phyloP scores from a whole-genome alignment of 2,329 filamentous ascomycete genomes.

The Tolypocladium paradoxum region DNA sequence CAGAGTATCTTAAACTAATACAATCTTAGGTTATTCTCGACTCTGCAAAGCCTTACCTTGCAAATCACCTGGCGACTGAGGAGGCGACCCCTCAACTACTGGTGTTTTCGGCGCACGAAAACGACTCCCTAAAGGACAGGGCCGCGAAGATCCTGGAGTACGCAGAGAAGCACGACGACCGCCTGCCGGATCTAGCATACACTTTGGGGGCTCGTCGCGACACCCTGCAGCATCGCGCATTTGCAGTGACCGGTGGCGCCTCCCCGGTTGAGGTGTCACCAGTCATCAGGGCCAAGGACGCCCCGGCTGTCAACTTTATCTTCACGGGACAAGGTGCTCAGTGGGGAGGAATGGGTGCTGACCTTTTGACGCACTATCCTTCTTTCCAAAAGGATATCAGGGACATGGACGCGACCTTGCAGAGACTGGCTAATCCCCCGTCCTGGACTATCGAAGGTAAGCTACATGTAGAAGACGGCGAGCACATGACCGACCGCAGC shows the following conservation, averaged over 20 bases:
- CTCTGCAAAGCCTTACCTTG: not conserved
- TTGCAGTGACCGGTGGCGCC: not conserved
- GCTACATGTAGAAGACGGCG: not conserved
- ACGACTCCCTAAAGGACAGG: not conserved
- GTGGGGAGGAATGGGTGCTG: conserved; percentile 29
- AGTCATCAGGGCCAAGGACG: conserved; percentile 11
- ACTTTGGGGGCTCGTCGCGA: not conserved
- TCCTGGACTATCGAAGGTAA: conserved; percentile 13
- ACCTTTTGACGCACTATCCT: conserved; percentile 12
- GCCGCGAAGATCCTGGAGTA: not conserved
- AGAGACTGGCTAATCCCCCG: conserved; percentile 11
- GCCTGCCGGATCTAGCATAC: not conserved
- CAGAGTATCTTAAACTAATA: not conserved
- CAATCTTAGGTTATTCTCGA: conserved; percentile 3
- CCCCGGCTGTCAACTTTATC: conserved; percentile 11
- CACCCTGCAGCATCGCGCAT: not conserved
- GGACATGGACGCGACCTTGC: conserved; percentile 4
- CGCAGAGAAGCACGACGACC: not conserved
- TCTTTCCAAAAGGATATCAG: conserved; percentile 10
- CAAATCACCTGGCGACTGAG: no score
- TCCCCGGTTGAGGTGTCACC: conserved; percentile 9
- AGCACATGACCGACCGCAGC: not conserved
- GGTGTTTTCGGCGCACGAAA: not conserved
- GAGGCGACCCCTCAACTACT: not conserved
- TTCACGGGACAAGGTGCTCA: conserved; percentile 37